Evolutionary conservation across 331 rosid species (phyloP), one percentile per base, ranked within the genome.

Genomic region (Telfairia occidentalis): DNA sequence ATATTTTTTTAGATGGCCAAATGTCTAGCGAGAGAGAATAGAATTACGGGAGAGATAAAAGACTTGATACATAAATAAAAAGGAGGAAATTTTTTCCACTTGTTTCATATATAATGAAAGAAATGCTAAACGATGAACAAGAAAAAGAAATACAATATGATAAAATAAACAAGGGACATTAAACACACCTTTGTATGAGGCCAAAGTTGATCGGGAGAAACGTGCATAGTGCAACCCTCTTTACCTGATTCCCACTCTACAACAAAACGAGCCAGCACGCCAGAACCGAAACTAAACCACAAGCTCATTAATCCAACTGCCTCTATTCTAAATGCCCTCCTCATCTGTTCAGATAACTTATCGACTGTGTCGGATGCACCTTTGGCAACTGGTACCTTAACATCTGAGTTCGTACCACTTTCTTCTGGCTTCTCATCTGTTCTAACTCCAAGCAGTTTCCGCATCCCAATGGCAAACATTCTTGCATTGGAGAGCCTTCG

Each of bases 191-290:
- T 95, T 37, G 99, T 95, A 79, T 95, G 99, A 67, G 99, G 99
- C 99, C 99, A 95, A 78, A 95, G 97, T 76, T 95, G 97, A 81
- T 95, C 99, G 0, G 99, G 97, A 76, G 97, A 90, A 58, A 95
- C 97, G 65, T 95, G 99, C 97, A 95, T 92, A 4, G 99, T 92
- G 86, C 99, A 95, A 83, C 99, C 99, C 82, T 95, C 97, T 80
- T 89, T 92, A 65, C 97, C 87, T 18, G 97, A 90, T 84, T 92
- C 97, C 99, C 99, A 95, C 83, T 95, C 99, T 30, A 95, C 99
- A 79, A 89, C 99, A 86, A 95, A 95, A 59, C 97, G 99, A 65
- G 97, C 99, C 61, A 92, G 88, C 66, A 86, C 97, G 63, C 93
- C 85, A 28, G 94, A 86, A 80, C 97, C 97, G 86, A 92, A 95